Evolutionary conservation across 1,284 basidiomycete genomes (phyloP).

Genomic region (Coniferiporia weirii): DNA sequence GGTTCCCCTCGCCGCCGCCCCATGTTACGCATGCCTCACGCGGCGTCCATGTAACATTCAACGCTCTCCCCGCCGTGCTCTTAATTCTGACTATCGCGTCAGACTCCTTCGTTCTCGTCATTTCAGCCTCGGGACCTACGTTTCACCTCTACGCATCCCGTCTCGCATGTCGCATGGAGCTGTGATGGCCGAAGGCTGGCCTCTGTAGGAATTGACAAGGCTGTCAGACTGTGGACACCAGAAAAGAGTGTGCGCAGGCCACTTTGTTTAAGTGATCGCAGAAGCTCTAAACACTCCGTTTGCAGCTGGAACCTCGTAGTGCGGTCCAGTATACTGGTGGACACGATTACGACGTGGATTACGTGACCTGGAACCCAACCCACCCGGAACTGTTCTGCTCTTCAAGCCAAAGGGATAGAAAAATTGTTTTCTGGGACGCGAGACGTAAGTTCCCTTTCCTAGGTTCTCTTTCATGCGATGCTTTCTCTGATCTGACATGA

Average conservation of each 20-base stretch:
- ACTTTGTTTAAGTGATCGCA: neutral
- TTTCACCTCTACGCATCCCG: constrained; percentile 55
- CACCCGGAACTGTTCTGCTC: constrained; percentile 77
- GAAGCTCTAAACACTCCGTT: neutral
- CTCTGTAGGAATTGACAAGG: constrained; percentile 72
- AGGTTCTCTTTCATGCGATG: neutral
- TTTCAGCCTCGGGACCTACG: constrained; percentile 71
- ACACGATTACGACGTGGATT: constrained; percentile 69
- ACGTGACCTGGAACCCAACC: constrained; percentile 75
- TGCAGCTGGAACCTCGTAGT: constrained; percentile 59
- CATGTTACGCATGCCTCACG: constrained; percentile 64
- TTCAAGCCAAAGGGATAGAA: constrained; percentile 65
- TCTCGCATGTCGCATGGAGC: constrained; percentile 75
- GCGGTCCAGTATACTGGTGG: constrained; percentile 60
- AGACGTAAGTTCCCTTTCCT: constrained; percentile 47
- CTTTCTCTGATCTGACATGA: constrained; percentile 7
- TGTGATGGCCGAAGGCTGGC: constrained; percentile 75
- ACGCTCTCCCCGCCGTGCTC: constrained; percentile 12
- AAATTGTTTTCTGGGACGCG: constrained; percentile 78
- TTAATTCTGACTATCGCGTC: constrained; percentile 20
- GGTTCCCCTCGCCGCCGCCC: constrained; percentile 66
- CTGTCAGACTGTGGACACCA: constrained; percentile 67
- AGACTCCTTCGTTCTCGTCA: constrained; percentile 72
- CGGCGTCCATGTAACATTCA: constrained; percentile 59
- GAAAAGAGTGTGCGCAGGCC: constrained; percentile 60